Base-by-base conservation (phyloP, 257 asterid genomes). In the Lantana camara region DNA sequence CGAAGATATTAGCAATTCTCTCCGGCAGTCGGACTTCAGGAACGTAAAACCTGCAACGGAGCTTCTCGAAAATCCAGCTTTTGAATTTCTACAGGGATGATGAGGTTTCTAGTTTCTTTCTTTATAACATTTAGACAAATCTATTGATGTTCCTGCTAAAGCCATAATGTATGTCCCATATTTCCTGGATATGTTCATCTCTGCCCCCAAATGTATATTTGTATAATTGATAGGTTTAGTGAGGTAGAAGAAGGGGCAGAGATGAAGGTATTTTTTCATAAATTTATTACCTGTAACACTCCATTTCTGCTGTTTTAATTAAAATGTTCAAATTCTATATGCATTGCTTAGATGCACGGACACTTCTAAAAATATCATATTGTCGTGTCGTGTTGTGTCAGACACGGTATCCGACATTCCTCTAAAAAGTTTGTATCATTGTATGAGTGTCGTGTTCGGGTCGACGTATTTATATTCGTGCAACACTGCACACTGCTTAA, bases 41-140 rank as follows among this genome's bases (percentile, higher is more conserved):
- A 76, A 81, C 10, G 91, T 87, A 73, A 84, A 78, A 84, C 89
- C 89, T 17, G 85, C 87, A 7, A 55, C 69, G 4, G 66, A 77
- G 66, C 85, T 86, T 32, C 71, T 78, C 41, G 77, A 78, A 65
- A 71, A 76, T 75, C 78, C 85, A 53, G 74, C 64, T 77, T 82
- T 86, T 46, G 79, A 81, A 46, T 86, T 86, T 73, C 82, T 86
- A 60, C 78, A 67, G 60, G 83, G 79, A 67, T 76, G 73, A 78
- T 61, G 74, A n/a, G n/a, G n/a, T n/a, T 68, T 35, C 40, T 35
- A 4, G 4, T 5, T 35, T 35, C 11, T 35, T 35, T 35, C 40
- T 35, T 5, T 4, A 35, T 4, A 4, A 5, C 40, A 35, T 35
- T 5, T 35, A 35, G 32, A n/a, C 32, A 27, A 27, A 5, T 27